A percentile compares a stretch with the other conserved stretches of the same genome.
Conservation (phyloP, 2,329 filamentous ascomycete species). For the Endocalyx cinctus region DNA sequence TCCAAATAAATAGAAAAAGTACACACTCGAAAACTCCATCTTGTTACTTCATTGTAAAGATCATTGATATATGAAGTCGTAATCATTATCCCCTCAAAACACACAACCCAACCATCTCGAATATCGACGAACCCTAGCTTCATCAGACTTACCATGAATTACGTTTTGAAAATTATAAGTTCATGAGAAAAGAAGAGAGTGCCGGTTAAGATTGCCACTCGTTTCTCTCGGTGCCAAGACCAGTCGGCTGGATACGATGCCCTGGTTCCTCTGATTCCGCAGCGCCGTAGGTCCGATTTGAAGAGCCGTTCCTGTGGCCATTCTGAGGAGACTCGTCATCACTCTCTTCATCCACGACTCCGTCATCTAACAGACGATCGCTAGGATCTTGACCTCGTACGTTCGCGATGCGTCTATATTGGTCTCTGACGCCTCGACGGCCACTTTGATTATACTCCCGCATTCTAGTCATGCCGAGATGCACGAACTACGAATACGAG, state of each 20-base stretch:
- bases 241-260: constrained; percentile 14
- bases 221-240: constrained; percentile 16
- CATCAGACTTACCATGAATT: no score
- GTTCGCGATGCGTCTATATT: constrained; percentile 10
- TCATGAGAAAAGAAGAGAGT: no score
- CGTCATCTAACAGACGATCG: constrained; percentile 15
- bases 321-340: constrained; percentile 4
- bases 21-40: no score
- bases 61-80: neutral
- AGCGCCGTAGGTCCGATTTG: constrained; percentile 6
- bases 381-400: constrained; percentile 4
- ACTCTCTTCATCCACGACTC: constrained; percentile 7
- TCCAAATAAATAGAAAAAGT: no score
- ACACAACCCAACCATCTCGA: neutral
- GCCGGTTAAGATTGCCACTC: constrained; percentile 10
- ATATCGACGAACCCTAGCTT: neutral
- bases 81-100: no score
- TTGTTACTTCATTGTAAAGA: neutral
- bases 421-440: neutral
- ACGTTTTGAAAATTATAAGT: no score
- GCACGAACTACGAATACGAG: constrained; percentile 17
- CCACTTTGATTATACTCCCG: no score
- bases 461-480: constrained; percentile 21
- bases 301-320: constrained; percentile 1
- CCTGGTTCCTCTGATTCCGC: constrained; percentile 8